phyloP scores from a whole-genome alignment of 345 rosid species.

The Odontarrhena argentea region DNA sequence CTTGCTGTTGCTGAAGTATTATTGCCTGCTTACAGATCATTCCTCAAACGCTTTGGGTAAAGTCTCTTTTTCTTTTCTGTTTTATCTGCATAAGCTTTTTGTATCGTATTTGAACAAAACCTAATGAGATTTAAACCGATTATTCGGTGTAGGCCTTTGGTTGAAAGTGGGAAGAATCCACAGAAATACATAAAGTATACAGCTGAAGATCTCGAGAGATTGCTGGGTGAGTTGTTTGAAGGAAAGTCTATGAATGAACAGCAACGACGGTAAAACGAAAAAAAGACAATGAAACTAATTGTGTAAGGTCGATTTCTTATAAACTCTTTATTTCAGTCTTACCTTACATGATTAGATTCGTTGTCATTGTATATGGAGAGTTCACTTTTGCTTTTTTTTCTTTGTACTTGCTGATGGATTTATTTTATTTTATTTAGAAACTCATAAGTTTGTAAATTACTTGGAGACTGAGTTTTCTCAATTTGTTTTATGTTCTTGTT shows the following conservation, averaged over 20 bases:
- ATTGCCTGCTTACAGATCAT: constrained; percentile 95
- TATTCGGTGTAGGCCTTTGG: constrained; percentile 64
- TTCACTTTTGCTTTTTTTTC: neutral
- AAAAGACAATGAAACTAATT: constrained; percentile 7
- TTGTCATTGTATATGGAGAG: constrained; percentile 32
- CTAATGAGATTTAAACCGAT: constrained; percentile 2
- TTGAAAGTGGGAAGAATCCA: constrained; percentile 80
- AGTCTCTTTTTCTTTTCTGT: neutral
- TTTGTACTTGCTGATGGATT: constrained; percentile 1
- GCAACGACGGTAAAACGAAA: constrained; percentile 53
- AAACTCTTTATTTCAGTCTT: constrained; percentile 1
- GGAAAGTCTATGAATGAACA: constrained; percentile 77
- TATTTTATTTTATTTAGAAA: neutral
- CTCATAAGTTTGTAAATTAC: constrained; percentile 31
- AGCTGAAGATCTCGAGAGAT: constrained; percentile 89
- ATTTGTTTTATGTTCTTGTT: neutral
- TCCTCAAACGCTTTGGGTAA: constrained; percentile 87
- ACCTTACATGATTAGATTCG: constrained; percentile 16
- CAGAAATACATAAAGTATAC: constrained; percentile 81
- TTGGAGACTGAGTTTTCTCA: neutral
- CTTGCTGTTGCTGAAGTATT: constrained; percentile 99
- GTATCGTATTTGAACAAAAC: neutral
- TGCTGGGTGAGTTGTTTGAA: constrained; percentile 93
- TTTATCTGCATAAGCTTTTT: neutral
- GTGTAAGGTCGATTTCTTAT: constrained; percentile 9